A percentile compares a stretch with the other conserved stretches of the same genome.
Conservation (phyloP, 1,139 yeast species). For the Saccharomyces hybrid region DNA sequence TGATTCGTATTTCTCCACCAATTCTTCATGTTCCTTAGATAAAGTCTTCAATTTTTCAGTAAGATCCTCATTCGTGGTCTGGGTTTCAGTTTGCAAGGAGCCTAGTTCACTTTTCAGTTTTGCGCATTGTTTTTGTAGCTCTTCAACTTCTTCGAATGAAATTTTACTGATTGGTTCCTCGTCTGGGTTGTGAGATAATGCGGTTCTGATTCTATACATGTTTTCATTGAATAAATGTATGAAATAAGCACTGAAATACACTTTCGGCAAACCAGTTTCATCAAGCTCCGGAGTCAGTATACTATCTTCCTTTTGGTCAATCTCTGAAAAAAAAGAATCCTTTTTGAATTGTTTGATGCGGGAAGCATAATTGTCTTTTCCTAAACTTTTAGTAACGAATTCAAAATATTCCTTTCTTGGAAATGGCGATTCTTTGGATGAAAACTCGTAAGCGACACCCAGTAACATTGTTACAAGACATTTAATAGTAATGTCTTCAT, state of each 20-base stretch:
- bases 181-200: conserved; percentile 68
- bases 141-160: conserved; percentile 65
- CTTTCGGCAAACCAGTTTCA: conserved; percentile 79
- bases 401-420: conserved; percentile 57
- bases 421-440: conserved; percentile 63
- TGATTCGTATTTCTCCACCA: conserved; percentile 8
- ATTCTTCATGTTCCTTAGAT: conserved; percentile 20
- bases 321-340: conserved; percentile 46
- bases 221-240: conserved; percentile 64
- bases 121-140: conserved; percentile 31
- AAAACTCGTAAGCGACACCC: conserved; percentile 78
- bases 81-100: conserved; percentile 9
- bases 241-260: conserved; percentile 61
- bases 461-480: conserved; percentile 67
- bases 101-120: conserved; percentile 32
- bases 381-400: conserved; percentile 54
- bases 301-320: conserved; percentile 39
- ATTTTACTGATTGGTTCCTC: conserved; percentile 61
- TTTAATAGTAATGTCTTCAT: conserved; percentile 56
- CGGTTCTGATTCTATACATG: conserved; percentile 56
- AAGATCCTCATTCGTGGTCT: conserved; percentile 4
- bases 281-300: conserved; percentile 48
- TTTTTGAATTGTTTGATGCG: conserved; percentile 69
- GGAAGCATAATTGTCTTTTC: conserved; percentile 70
- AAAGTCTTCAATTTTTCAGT: conserved; percentile 8